These are phyloP conservation scores for Juncus effusus DNA, from an alignment of 176 grass and related monocot genomes.

Conservation along the genomic window DNA sequence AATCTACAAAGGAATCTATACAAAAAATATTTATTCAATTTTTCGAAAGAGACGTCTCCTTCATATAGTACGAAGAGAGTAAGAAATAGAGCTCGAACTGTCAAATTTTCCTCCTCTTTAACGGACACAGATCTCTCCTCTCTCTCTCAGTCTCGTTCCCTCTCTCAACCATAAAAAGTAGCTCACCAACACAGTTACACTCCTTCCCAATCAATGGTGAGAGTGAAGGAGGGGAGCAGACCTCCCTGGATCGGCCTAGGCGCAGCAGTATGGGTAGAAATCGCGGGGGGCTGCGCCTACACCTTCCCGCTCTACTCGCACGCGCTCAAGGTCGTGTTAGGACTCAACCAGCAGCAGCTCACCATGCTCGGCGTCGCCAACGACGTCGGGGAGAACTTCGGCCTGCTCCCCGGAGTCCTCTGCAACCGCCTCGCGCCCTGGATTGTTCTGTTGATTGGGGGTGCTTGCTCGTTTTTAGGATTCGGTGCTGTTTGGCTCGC, in stretches of 20 bases:
- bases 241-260: conserved; percentile 80
- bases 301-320: conserved; percentile 95
- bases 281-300: conserved; percentile 58
- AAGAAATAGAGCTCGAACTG: too few species aligned
- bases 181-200: neutral
- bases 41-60: too few species aligned
- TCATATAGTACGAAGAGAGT: too few species aligned
- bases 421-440: conserved; percentile 85
- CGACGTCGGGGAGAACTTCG: conserved; percentile 84
- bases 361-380: conserved; percentile 79
- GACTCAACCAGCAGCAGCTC: conserved; percentile 66
- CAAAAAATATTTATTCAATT: too few species aligned
- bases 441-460: conserved; percentile 66
- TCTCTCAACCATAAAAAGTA: neutral
- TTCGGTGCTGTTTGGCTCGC: conserved; percentile 54
- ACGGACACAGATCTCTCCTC: neutral
- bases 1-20: too few species aligned
- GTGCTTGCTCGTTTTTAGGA: conserved; percentile 47
- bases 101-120: neutral
- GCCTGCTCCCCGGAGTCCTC: conserved; percentile 59
- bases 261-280: conserved; percentile 77
- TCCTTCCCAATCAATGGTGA: conserved; percentile 2
- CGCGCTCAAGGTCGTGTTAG: conserved; percentile 59
- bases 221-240: conserved; percentile 74
- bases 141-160: neutral